phyloP scores from a whole-genome alignment of 148 eudicot species.

The Diospyros kaki region DNA sequence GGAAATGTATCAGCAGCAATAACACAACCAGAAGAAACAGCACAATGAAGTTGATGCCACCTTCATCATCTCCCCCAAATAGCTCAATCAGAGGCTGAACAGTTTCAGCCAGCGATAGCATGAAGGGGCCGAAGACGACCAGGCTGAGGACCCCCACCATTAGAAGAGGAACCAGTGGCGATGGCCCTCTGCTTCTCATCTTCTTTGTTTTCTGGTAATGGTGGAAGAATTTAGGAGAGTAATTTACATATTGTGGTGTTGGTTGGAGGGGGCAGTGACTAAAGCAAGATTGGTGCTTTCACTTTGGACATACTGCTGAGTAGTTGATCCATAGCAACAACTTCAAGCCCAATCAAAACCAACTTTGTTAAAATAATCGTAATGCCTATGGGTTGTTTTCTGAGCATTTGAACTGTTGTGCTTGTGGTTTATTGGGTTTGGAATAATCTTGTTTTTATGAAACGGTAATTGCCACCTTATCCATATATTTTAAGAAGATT shows the following conservation, averaged over 20 bases:
- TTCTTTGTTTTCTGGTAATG: neutral
- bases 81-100: conserved; percentile 7
- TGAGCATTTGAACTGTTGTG: too few relatives aligned
- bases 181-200: conserved; percentile 34
- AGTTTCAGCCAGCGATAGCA: conserved; percentile 1
- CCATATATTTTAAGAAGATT: neutral
- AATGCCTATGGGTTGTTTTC: too few relatives aligned
- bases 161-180: conserved; percentile 31
- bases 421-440: too few relatives aligned
- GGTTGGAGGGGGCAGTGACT: conserved; percentile 10
- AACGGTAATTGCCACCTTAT: too few relatives aligned
- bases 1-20: conserved; percentile 18
- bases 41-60: neutral
- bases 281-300: neutral
- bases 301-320: neutral
- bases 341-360: conserved; percentile 15
- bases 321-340: conserved; percentile 10
- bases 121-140: conserved; percentile 9
- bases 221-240: neutral
- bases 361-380: neutral
- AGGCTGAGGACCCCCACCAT: conserved; percentile 20
- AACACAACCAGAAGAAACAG: conserved; percentile 19
- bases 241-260: neutral
- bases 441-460: too few relatives aligned
- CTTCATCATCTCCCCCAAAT: conserved; percentile 7